Evolutionary conservation across 495 filamentous ascomycete species (phyloP), one percentile per base, ranked within the genome.

Genomic region (Sabuloglossum arenarium): DNA sequence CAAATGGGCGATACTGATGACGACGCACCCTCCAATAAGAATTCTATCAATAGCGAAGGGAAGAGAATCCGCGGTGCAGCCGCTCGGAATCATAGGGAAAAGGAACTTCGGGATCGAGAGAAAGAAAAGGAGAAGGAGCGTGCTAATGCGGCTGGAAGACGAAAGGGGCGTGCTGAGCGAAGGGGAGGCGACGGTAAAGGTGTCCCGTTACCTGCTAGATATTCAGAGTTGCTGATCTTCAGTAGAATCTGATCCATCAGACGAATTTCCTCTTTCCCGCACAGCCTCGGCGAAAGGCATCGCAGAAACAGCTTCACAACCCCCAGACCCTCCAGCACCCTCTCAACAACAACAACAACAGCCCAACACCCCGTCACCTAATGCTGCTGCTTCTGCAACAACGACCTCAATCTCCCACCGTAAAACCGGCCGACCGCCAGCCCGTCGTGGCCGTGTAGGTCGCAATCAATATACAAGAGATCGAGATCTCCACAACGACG

Each of bases 391-490:
- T 23, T 63, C 68, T 53, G 63, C 69, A 45, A 62, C 65, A 29
- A 60, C 58, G 66, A 71, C 70, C 55, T 78, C 71, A 63, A 69
- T 52, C 57, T 66, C 70, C 4, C 75, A 77, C 56, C 82, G 82
- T 62, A 88, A 88, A 63, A 80, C 78, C 19, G 75, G 81, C 25
- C 71, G 81, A 37, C 77, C 82, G 23, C 78, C 81, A 34, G 74
- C 78, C 28, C 71, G 81, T 55, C 70, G 76, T 63, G 78, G 79
- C 27, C 77, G 87, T 66, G 69, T 84, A 39, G 88, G 88, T 14
- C 81, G 86, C 56, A 93, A 93, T 59, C 88, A 93, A 68, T 88
- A 91, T 61, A 91, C 84, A 0, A 79, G 79, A 65, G 86, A 91
- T 60, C 74, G 78, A 25, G 82, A 86, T 59, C 65, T 68, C 23